phyloP scores from a whole-genome alignment of 306 rosid species.

The Medicago ruthenica region DNA sequence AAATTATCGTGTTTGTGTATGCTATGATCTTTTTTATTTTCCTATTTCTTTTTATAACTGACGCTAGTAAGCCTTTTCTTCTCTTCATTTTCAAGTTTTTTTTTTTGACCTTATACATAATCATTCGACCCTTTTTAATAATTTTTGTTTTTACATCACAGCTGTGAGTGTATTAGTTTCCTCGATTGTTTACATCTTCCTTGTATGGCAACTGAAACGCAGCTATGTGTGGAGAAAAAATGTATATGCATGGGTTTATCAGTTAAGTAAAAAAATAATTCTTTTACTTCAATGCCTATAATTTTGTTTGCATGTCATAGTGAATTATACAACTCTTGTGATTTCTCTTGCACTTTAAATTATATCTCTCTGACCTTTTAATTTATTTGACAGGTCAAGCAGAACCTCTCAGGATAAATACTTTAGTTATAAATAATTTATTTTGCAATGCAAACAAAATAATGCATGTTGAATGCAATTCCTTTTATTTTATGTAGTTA shows the following conservation, averaged over 20 bases:
- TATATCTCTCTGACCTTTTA: background rate
- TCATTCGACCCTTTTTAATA: background rate
- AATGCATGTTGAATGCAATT: background rate
- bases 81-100: background rate
- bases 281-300: background rate
- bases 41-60: background rate
- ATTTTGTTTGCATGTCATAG: background rate
- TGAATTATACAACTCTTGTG: background rate
- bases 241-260: background rate
- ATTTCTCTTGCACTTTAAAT: background rate
- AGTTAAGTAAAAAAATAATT: background rate
- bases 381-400: background rate
- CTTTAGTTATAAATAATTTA: background rate
- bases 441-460: background rate
- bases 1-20: background rate
- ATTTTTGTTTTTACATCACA: background rate
- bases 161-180: background rate
- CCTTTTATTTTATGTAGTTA: too few species aligned
- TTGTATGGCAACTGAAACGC: background rate
- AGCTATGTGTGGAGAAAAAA: background rate
- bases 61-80: background rate
- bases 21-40: background rate
- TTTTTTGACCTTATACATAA: background rate
- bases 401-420: background rate
- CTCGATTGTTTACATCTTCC: background rate